Percentiles rank a stretch among this genome's conserved stretches.
Conservation (phyloP, 108 stramenopile species). For the Fragilaria radians region DNA sequence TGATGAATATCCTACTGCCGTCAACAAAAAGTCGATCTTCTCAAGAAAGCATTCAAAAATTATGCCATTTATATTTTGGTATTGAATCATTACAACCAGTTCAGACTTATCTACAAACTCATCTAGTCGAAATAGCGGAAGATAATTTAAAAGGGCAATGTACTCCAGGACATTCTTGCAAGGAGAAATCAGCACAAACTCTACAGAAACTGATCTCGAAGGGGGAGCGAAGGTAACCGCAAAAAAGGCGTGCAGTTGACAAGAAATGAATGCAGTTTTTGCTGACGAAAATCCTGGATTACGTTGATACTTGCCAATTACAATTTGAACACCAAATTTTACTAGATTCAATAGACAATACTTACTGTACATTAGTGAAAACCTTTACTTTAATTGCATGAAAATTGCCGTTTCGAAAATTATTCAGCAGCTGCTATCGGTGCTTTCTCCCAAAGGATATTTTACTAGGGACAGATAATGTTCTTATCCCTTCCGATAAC, state of each 20-base stretch:
- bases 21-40: not conserved
- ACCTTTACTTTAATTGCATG: too few relatives aligned
- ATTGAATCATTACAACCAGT: not conserved
- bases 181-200: conserved; percentile 15
- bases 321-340: too few relatives aligned
- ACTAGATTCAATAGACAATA: too few relatives aligned
- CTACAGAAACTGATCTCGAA: conserved; percentile 4
- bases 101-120: conserved; percentile 7
- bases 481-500: not conserved
- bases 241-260: too few relatives aligned
- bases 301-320: too few relatives aligned
- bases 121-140: conserved; percentile 18
- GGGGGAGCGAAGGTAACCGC: too few relatives aligned
- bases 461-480: not conserved
- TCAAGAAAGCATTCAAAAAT: conserved; percentile 12
- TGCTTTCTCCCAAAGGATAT: conserved; percentile 5
- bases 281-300: too few relatives aligned
- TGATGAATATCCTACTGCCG: conserved; percentile 24
- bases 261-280: too few relatives aligned
- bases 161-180: conserved; percentile 29
- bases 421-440: conserved; percentile 2
- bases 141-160: conserved; percentile 34
- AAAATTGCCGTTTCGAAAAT: too few relatives aligned
- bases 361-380: too few relatives aligned
- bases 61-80: conserved; percentile 9